phyloP scores from a whole-genome alignment of 2,329 filamentous ascomycete species.

The Colletotrichum sp. region DNA sequence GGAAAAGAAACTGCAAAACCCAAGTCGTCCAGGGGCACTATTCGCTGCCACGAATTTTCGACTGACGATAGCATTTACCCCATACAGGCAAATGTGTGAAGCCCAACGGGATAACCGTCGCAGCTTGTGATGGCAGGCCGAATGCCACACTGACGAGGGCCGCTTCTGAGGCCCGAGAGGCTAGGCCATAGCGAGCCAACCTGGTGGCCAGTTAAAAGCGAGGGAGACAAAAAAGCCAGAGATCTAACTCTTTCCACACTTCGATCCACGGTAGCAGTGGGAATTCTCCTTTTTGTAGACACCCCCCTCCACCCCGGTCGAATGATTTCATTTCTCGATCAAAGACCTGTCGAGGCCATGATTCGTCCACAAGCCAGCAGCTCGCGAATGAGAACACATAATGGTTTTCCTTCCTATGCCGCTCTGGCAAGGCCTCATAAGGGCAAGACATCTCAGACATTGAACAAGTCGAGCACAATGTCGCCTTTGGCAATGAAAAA shows the following conservation, averaged over 20 bases:
- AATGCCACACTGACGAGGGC: background rate
- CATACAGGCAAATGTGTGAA: background rate
- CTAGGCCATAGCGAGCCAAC: background rate
- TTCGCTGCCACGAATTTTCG: background rate
- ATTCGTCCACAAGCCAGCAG: background rate
- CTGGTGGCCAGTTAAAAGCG: background rate
- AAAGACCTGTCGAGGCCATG: background rate
- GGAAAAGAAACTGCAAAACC: background rate
- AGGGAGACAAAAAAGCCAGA: background rate
- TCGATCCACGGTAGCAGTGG: slow-evolving; percentile 19
- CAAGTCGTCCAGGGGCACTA: background rate
- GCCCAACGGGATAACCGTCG: background rate
- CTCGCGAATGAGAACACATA: background rate
- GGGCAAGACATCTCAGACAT: background rate
- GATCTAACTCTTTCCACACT: slow-evolving; percentile 17
- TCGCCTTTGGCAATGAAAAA: background rate
- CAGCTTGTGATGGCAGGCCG: background rate
- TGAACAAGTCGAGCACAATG: background rate
- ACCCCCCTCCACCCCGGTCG: background rate
- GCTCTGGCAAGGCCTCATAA: background rate
- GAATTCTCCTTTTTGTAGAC: slow-evolving; percentile 1
- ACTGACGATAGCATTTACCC: background rate
- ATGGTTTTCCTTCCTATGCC: background rate
- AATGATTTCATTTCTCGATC: slow-evolving; percentile 8
- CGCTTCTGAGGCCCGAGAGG: background rate